Evolutionary conservation across 139 green algal species (phyloP), one percentile per base, ranked within the genome.

Genomic region (Pleodorina starrii): DNA sequence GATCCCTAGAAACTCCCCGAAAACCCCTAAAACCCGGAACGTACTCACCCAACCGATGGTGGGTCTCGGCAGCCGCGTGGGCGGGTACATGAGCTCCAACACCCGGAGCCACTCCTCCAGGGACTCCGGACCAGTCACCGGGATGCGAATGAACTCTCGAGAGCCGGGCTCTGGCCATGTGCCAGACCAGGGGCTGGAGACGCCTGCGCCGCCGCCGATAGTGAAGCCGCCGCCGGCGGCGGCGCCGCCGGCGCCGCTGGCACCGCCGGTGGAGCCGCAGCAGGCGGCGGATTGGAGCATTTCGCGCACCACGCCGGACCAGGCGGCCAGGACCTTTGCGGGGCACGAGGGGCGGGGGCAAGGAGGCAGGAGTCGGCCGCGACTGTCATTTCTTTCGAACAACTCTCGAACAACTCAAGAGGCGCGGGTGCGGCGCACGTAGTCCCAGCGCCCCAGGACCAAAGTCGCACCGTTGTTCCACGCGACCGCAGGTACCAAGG

Each of bases 1-100:
- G n/a, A n/a, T n/a, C n/a, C n/a, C n/a, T n/a, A n/a, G n/a, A n/a
- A n/a, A n/a, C n/a, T n/a, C 17, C 50, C 50, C 50, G 50, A 60
- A 17, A 60, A 17, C 54, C 29, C 21, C 54, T 25, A 32, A 25
- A 21, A 25, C 54, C 6, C 7, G 9, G 3, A 66, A n/a, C n/a
- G 25, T 16, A 87, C 60, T 0, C 60, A 87, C 81, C 81, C 81
- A 87, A 0, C 29, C 38, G 60, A 87, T 36, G 29, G 36, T 38
- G 5, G 81, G 81, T 14, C 60, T 27, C 42, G 81, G 57, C 81
- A 87, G 81, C 16, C 43, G 43, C 29, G n/a, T 14, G 42, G 81
- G 81, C 32, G 59, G 81, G 81, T 77, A 87, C n/a, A 87, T 63
- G 1, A 87, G 81, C 81, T 46, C 60, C 81, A 87, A 60, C 0